phyloP scores from a whole-genome alignment of 2,329 filamentous ascomycete genomes.

The Fusarium gaditjirri region DNA sequence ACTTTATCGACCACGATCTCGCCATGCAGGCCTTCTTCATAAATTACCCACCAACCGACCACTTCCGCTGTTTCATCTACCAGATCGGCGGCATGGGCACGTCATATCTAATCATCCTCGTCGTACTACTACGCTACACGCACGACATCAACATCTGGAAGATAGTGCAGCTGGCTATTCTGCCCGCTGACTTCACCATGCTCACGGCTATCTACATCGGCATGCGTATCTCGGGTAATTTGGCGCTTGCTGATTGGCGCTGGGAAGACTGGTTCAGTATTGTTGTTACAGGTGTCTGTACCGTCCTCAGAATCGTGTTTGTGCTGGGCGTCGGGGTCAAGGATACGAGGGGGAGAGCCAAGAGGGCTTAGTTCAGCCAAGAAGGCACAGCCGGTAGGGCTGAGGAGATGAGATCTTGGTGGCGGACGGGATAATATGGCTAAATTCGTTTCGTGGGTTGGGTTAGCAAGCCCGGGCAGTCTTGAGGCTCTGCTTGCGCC shows the following conservation, averaged over 20 bases:
- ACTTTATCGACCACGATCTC: slow-evolving; percentile 31
- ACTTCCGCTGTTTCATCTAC: slow-evolving; percentile 34
- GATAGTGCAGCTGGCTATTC: slow-evolving; percentile 29
- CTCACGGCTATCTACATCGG: slow-evolving; percentile 28
- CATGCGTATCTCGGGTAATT: slow-evolving; percentile 10
- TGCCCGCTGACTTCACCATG: slow-evolving; percentile 39
- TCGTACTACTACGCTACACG: slow-evolving; percentile 31
- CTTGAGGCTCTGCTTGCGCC: slow-evolving; percentile 1
- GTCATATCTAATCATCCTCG: slow-evolving; percentile 19
- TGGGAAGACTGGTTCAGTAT: slow-evolving; percentile 30
- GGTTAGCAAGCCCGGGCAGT: not conserved
- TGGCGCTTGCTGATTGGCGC: slow-evolving; percentile 24
- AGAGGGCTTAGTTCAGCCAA: slow-evolving; percentile 10
- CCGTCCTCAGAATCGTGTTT: slow-evolving; percentile 28
- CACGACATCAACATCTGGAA: slow-evolving; percentile 39
- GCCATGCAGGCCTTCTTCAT: slow-evolving; percentile 25
- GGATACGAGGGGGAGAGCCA: not conserved
- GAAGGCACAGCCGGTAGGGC: not conserved
- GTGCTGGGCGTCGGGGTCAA: slow-evolving; percentile 29
- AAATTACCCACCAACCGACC: slow-evolving; percentile 7
- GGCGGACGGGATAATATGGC: slow-evolving; percentile 5
- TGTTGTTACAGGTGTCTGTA: slow-evolving; percentile 13
- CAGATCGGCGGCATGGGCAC: slow-evolving; percentile 41
- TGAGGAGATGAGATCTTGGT: slow-evolving; percentile 3
- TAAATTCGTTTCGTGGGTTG: not conserved